A percentile compares a stretch with the other conserved stretches of the same genome.
Evolutionary conservation across 108 stramenopile genomes (phyloP).

Genomic region (Seminavis robusta): DNA sequence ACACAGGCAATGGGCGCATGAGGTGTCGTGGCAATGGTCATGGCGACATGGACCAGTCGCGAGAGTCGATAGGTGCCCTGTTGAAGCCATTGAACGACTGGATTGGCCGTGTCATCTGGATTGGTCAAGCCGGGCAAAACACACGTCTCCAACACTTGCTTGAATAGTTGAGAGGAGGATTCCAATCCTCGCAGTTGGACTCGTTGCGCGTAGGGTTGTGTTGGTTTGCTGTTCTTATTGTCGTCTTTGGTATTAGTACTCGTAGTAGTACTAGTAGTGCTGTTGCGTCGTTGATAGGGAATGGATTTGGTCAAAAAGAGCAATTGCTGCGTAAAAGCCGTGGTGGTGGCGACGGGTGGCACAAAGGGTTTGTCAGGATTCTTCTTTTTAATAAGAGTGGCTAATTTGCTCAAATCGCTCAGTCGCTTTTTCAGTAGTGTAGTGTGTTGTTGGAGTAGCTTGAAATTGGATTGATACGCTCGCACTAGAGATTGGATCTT

Average conservation of each 20-base stretch:
- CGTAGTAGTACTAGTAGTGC: too few species aligned
- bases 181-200: constrained; percentile 8
- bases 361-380: constrained; percentile 47
- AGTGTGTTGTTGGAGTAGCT: constrained; percentile 31
- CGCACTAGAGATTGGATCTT: constrained; percentile 63
- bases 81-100: constrained; percentile 53
- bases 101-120: constrained; percentile 52
- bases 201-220: too few species aligned
- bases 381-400: constrained; percentile 38
- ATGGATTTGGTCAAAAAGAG: constrained; percentile 54
- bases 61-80: constrained; percentile 38
- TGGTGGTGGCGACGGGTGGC: constrained; percentile 66
- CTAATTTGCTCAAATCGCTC: constrained; percentile 49
- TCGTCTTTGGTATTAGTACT: constrained; percentile 4
- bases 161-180: constrained; percentile 11
- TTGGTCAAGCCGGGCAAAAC: constrained; percentile 52
- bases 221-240: constrained; percentile 1
- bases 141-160: constrained; percentile 41
- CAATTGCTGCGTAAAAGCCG: constrained; percentile 50
- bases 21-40: constrained; percentile 17
- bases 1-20: neutral
- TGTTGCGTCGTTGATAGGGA: too few species aligned
- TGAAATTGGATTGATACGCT: constrained; percentile 31
- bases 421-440: constrained; percentile 42
- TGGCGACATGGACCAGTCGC: constrained; percentile 19